A percentile compares a stretch with the other conserved stretches of the same genome.
Conservation (phyloP, 2,329 filamentous ascomycete genomes). For the Pyricularia grisea region DNA sequence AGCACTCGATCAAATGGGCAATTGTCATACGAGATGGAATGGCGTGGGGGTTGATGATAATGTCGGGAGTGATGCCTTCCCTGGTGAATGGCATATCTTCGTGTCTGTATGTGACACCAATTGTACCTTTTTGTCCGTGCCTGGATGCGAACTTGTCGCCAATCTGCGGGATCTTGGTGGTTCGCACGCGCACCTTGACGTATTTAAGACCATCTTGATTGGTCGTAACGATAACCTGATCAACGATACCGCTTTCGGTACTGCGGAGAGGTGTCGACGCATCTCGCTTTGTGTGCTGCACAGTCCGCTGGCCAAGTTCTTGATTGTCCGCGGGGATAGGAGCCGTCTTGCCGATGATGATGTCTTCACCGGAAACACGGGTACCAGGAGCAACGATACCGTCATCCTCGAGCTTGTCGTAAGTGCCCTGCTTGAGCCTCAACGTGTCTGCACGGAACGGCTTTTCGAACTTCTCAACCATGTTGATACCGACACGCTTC, state of each 20-base stretch:
- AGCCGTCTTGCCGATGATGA: conserved; percentile 97
- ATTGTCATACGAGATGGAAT: conserved; percentile 99
- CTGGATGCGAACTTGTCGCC: conserved; percentile 98
- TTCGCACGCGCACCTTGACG: conserved; percentile 94
- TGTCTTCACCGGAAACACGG: conserved; percentile 92
- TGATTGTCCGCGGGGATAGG: conserved; percentile 89
- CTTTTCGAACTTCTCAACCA: conserved; percentile 93
- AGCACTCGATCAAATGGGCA: conserved; percentile 98
- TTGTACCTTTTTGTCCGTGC: conserved; percentile 98
- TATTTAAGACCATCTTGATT: conserved; percentile 92
- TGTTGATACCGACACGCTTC: conserved; percentile 88
- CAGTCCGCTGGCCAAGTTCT: conserved; percentile 86
- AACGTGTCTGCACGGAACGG: conserved; percentile 82
- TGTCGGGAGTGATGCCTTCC: conserved; percentile 84
- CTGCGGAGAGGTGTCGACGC: conserved; percentile 90
- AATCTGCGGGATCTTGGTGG: conserved; percentile 96
- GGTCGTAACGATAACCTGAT: conserved; percentile 87
- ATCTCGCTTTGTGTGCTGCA: conserved; percentile 84
- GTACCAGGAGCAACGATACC: conserved; percentile 90
- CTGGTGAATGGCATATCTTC: conserved; percentile 98
- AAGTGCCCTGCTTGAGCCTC: conserved; percentile 87
- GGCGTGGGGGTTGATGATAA: conserved; percentile 98
- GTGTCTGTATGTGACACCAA: conserved; percentile 94
- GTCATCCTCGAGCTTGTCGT: conserved; percentile 95
- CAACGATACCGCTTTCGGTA: conserved; percentile 94